A percentile compares a stretch with the other conserved stretches of the same genome.
Evolutionary conservation across 2,329 filamentous ascomycete genomes (phyloP).

Genomic region (Emergomyces pasteurianus): DNA sequence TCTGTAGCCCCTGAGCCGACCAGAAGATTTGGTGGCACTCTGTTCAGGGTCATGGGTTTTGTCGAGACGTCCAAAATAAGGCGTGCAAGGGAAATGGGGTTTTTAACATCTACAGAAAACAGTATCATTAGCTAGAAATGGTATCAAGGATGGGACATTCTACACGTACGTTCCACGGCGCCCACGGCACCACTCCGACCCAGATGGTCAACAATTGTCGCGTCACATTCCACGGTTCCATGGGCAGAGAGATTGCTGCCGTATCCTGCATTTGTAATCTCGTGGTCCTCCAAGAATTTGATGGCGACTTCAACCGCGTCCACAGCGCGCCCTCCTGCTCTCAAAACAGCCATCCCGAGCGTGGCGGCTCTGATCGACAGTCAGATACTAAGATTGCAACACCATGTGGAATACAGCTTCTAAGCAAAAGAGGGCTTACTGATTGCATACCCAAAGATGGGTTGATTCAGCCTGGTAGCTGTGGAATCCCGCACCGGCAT

Average conservation of each 20-base stretch:
- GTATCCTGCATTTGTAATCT: conserved; percentile 93
- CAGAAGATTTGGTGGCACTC: conserved; percentile 86
- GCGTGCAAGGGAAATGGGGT: conserved; percentile 80
- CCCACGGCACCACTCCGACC: conserved; percentile 90
- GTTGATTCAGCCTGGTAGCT: conserved; percentile 72
- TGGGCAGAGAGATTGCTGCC: conserved; percentile 90
- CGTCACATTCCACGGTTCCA: conserved; percentile 87
- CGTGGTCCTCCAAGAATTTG: conserved; percentile 76
- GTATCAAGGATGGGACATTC: not conserved
- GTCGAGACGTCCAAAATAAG: conserved; percentile 67
- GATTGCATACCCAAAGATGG: conserved; percentile 75
- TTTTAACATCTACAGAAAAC: conserved; percentile 61
- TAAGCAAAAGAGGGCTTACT: conserved; percentile 47
- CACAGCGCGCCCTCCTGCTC: conserved; percentile 63
- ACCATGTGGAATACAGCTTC: not conserved
- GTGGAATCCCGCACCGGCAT: conserved; percentile 91
- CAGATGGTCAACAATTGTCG: conserved; percentile 79
- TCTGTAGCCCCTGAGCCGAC: conserved; percentile 73
- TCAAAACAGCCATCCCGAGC: conserved; percentile 69
- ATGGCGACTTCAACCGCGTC: conserved; percentile 87
- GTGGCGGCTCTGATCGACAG: conserved; percentile 55
- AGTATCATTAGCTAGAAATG: conserved; percentile 1
- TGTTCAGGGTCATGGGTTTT: conserved; percentile 64
- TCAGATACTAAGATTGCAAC: conserved; percentile 7
- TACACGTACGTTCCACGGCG: conserved; percentile 66